A percentile compares a stretch with the other conserved stretches of the same genome.
These are phyloP conservation scores for Eucalyptus sideroxylon DNA, from an alignment of 345 rosid genomes.

Conservation along the genomic window DNA sequence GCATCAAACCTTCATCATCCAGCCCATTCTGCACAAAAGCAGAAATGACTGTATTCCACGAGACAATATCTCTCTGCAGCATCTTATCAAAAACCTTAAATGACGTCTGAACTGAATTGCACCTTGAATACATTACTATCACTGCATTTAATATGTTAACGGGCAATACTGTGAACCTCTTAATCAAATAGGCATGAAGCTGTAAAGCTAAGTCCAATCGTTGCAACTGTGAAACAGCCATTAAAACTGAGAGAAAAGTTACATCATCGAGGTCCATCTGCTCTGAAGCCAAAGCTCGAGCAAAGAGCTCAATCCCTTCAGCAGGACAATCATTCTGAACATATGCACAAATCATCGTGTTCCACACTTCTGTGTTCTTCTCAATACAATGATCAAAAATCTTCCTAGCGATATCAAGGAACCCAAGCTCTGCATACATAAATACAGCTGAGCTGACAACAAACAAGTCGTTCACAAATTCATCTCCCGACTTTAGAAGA, in stretches of 20 bases:
- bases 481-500: conserved; percentile 52
- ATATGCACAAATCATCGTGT: conserved; percentile 69
- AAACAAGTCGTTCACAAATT: conserved; percentile 52
- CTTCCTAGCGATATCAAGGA: conserved; percentile 43
- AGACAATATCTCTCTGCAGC: conserved; percentile 62
- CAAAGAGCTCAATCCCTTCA: conserved; percentile 49
- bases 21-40: conserved; percentile 75
- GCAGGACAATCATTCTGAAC: conserved; percentile 33
- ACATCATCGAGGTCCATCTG: conserved; percentile 48
- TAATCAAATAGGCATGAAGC: conserved; percentile 57
- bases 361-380: conserved; percentile 74
- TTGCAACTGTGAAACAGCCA: conserved; percentile 68
- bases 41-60: conserved; percentile 86
- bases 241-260: conserved; percentile 49
- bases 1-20: conserved; percentile 81
- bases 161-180: conserved; percentile 34
- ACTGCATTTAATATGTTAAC: conserved; percentile 45
- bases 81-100: conserved; percentile 55
- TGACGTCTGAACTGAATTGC: conserved; percentile 46
- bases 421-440: conserved; percentile 63
- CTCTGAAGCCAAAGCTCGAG: conserved; percentile 33
- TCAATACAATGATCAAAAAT: conserved; percentile 48
- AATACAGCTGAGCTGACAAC: conserved; percentile 62
- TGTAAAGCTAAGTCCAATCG: conserved; percentile 36
- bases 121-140: conserved; percentile 77